Conservation (phyloP, 2,329 filamentous ascomycete species). For the Pestalotiopsis sp. region DNA sequence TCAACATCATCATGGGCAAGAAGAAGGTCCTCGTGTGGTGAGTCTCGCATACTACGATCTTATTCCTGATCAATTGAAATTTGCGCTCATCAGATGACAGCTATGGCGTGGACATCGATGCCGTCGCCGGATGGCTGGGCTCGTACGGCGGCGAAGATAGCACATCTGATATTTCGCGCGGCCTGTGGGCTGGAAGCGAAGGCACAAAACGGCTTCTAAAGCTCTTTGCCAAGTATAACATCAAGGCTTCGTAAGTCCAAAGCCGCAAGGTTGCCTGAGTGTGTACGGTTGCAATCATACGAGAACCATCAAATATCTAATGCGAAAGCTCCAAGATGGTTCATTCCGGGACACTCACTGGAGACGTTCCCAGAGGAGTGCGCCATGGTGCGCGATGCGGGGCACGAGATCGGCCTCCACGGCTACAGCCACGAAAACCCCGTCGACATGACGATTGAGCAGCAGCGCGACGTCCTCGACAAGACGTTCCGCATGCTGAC, state of each 20-base stretch:
- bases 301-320: neutral
- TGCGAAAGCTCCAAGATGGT: constrained; percentile 41
- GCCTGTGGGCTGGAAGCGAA: constrained; percentile 71
- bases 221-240: constrained; percentile 69
- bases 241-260: constrained; percentile 52
- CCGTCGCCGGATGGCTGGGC: constrained; percentile 76
- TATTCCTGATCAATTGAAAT: neutral
- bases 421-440: constrained; percentile 79
- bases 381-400: constrained; percentile 46
- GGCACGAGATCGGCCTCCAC: constrained; percentile 60
- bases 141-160: constrained; percentile 76
- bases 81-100: constrained; percentile 27
- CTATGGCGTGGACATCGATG: constrained; percentile 76
- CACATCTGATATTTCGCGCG: constrained; percentile 72
- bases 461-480: constrained; percentile 75
- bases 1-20: constrained; percentile 9
- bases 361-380: constrained; percentile 52
- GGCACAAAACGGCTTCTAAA: constrained; percentile 69
- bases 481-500: constrained; percentile 74
- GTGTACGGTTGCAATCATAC: neutral
- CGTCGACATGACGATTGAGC: constrained; percentile 70
- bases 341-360: constrained; percentile 51
- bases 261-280: too few relatives aligned
- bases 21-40: constrained; percentile 17
- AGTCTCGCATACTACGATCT: constrained; percentile 14